Evolutionary conservation across 495 filamentous ascomycete genomes (phyloP), one percentile per base, ranked within the genome.

Genomic region (Penicillium argentinense): DNA sequence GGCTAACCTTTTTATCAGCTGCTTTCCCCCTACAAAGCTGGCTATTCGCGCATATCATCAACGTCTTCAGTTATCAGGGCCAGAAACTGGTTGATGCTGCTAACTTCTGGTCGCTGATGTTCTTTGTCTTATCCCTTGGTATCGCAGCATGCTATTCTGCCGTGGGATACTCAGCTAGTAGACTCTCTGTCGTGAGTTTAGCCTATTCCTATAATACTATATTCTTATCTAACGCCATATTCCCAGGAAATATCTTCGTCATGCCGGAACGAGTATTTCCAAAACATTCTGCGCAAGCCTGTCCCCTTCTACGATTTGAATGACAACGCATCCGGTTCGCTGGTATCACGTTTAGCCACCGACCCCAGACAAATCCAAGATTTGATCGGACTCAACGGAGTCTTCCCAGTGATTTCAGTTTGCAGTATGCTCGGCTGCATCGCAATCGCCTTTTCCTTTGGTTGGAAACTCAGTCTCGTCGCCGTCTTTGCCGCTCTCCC

Each of bases 21-120:
- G 57, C 53, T 11, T 68, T 45, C 23, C 45, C 71, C 0, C 38
- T 64, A 1, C 68, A 74, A 34, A 68, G 64, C 22, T 63, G 60
- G 42, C 51, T 75, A 11, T 73, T 65, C 40, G 62, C 68, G 0
- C 51, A 60, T 9, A 16, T 69, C 1, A 43, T 72, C 11, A 29
- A 54, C 7, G 65, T 66, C 0, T 71, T 72, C 30, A 54, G 66
- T n/a, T 70, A 72, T 17, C 56, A 54, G 3, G 68, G 57, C 5
- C 41, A 63, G 17, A 43, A 61, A 32, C 54, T 69, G 0, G 39
- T 45, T 9, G 27, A 62, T 21, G 51, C 66, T 1, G 75, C 60
- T n/a, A 75, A 73, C 39, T 85, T 86, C 46, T 87, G 81, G 81
- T 75, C 81, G 12, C 53, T 86, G 23, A 84, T 84, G 77, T 86